These are phyloP conservation scores for Skeletonema tropicum DNA, from an alignment of 108 stramenopile genomes.

Conservation along the genomic window DNA sequence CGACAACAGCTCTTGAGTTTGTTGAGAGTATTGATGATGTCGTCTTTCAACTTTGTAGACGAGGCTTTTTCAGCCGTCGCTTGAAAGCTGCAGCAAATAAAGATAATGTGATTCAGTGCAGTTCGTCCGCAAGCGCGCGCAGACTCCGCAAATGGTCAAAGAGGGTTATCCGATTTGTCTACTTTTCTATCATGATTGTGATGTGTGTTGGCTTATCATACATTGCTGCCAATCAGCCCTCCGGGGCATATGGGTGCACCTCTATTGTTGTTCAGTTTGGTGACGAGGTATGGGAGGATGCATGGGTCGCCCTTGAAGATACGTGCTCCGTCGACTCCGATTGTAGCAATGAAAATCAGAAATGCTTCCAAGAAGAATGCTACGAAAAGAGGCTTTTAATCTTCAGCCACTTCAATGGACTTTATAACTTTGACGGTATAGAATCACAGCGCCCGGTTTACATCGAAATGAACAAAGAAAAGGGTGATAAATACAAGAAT, in stretches of 20 bases:
- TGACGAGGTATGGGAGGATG: constrained; percentile 45
- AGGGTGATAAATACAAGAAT: constrained; percentile 10
- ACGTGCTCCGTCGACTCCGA: not conserved
- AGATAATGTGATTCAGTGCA: not conserved
- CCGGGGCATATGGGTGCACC: not conserved
- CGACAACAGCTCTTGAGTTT: constrained; percentile 8
- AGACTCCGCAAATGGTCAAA: constrained; percentile 7
- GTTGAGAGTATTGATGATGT: constrained; percentile 27
- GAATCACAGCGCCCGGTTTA: constrained; percentile 19
- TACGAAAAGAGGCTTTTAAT: constrained; percentile 30
- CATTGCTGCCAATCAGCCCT: not conserved
- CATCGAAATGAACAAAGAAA: constrained; percentile 33
- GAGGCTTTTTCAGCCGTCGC: constrained; percentile 7
- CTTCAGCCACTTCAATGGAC: constrained; percentile 42
- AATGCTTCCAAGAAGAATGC: not conserved
- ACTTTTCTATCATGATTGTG: not conserved
- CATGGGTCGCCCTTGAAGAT: not conserved
- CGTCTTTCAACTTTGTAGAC: constrained; percentile 12
- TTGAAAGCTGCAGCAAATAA: constrained; percentile 3
- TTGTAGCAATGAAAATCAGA: constrained; percentile 2
- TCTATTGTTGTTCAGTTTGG: constrained; percentile 19
- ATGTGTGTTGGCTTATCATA: not conserved
- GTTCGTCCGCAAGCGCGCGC: not conserved
- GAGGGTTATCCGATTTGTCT: not conserved
- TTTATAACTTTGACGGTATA: constrained; percentile 14